These are phyloP conservation scores for Nemania sp. DNA, from an alignment of 2,329 filamentous ascomycete genomes.

Conservation along the genomic window DNA sequence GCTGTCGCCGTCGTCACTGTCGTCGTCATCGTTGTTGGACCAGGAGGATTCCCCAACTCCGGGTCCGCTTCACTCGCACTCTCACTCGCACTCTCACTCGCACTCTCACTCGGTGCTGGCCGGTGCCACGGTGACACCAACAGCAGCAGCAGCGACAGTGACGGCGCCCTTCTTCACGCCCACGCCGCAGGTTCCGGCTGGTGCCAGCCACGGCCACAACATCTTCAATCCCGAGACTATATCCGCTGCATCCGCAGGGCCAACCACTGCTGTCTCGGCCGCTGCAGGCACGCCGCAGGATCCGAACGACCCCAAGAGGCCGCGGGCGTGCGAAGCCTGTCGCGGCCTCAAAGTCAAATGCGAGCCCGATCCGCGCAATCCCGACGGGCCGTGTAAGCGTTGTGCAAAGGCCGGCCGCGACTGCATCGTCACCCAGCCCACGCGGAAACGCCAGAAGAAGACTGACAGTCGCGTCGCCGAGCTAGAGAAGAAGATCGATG, in stretches of 20 bases:
- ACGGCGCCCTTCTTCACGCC: not conserved
- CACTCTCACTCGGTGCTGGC: no score
- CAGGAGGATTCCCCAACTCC: not conserved
- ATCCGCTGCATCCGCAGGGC: conserved; percentile 3
- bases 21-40: not conserved
- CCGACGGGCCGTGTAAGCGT: conserved; percentile 69
- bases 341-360: conserved; percentile 81
- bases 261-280: conserved; percentile 10
- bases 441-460: conserved; percentile 84
- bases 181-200: conserved; percentile 33
- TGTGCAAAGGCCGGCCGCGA: conserved; percentile 79
- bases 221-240: not conserved
- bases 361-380: conserved; percentile 69
- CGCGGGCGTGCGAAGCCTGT: conserved; percentile 75
- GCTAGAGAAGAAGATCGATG: conserved; percentile 91
- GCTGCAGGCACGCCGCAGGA: conserved; percentile 31
- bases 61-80: no score
- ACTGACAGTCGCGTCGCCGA: conserved; percentile 87
- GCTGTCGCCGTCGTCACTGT: not conserved
- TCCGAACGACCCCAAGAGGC: conserved; percentile 62
- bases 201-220: conserved; percentile 19
- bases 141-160: conserved; percentile 2
- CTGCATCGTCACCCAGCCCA: conserved; percentile 76
- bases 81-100: no score
- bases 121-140: not conserved